Evolutionary conservation across 2,329 filamentous ascomycete species (phyloP), one percentile per base, ranked within the genome.

Genomic region (Colletotrichum limetticola): DNA sequence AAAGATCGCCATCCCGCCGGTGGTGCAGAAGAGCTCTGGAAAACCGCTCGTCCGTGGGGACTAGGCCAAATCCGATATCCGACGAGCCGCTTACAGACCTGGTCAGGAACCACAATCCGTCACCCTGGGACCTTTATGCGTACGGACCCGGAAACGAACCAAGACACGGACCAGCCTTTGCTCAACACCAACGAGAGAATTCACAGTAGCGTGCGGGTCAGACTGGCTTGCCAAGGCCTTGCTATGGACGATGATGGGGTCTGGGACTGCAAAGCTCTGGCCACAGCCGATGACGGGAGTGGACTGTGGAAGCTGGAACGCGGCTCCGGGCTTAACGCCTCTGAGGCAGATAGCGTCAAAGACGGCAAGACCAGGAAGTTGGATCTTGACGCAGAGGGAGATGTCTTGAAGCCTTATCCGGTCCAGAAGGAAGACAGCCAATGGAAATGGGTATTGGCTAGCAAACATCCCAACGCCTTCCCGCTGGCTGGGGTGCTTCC

Each of bases 401-500:
- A 69, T 32, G 30, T 69, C 42, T 28, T 58, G 56, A 63, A 61
- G 52, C 65, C 49, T 22, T 71, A 75, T 9, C 68, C 75, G n/a
- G 76, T 76, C 9, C 74, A 78, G 5, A 77, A 78, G 7, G 78
- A 75, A 52, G 74, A 78, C 5, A 75, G 80, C 42, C 82, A 85
- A 59, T 91, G 88, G 88, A 79, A 86, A 2, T 91, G 88, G 88
- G 85, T 87, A 75, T 90, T 88, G 59, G 77, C 82, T 0, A 83
- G 86, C 63, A 75, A 77, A 24, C 77, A 81, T 2, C 85, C 84
- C 9, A 85, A 85, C 2, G 76, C 76, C 11, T 77, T 83, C 24
- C 84, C 85, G 58, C 79, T 76, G 58, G 78, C 83, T 72, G 79
- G 80, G 26, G 80, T 83, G 30, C 80, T 91, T 82, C 80, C 86